Evolutionary conservation across 805 yeast species (phyloP).

Genomic region (Danielia oregonensis): DNA sequence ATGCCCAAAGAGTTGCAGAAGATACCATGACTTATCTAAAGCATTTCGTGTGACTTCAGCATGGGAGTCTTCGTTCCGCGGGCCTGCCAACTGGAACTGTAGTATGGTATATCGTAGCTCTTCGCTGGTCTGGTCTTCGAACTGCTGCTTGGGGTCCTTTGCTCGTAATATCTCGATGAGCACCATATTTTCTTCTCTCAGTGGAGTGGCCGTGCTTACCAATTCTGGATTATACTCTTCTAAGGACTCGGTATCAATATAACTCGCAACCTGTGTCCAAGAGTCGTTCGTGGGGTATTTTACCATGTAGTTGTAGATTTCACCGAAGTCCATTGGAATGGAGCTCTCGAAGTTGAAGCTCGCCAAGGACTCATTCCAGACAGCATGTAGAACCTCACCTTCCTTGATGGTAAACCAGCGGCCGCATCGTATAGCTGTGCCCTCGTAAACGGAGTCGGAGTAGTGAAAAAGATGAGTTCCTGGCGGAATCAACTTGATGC

Average conservation of each 20-base stretch:
- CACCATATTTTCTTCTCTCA: slow-evolving; percentile 46
- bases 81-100: slow-evolving; percentile 23
- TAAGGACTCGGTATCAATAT: slow-evolving; percentile 23
- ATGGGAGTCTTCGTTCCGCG: slow-evolving; percentile 24
- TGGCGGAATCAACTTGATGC: slow-evolving; percentile 47
- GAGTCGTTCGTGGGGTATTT: slow-evolving; percentile 31
- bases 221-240: slow-evolving; percentile 17
- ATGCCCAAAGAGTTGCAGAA: slow-evolving; percentile 34
- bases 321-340: slow-evolving; percentile 26
- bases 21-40: slow-evolving; percentile 61
- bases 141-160: slow-evolving; percentile 14
- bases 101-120: slow-evolving; percentile 42
- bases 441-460: slow-evolving; percentile 17
- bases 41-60: slow-evolving; percentile 45
- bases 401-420: slow-evolving; percentile 38
- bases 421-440: slow-evolving; percentile 30
- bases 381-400: slow-evolving; percentile 26
- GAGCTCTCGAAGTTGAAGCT: slow-evolving; percentile 7
- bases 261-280: slow-evolving; percentile 13
- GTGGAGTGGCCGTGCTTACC: slow-evolving; percentile 46
- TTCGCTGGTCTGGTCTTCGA: slow-evolving; percentile 23
- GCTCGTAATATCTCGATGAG: slow-evolving; percentile 31
- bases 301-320: slow-evolving; percentile 31
- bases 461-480: slow-evolving; percentile 59
- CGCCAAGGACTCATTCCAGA: slow-evolving; percentile 29